Evolutionary conservation across 2,329 filamentous ascomycete species (phyloP), one percentile per base, ranked within the genome.

Genomic region (Pseudogymnoascus destructans): DNA sequence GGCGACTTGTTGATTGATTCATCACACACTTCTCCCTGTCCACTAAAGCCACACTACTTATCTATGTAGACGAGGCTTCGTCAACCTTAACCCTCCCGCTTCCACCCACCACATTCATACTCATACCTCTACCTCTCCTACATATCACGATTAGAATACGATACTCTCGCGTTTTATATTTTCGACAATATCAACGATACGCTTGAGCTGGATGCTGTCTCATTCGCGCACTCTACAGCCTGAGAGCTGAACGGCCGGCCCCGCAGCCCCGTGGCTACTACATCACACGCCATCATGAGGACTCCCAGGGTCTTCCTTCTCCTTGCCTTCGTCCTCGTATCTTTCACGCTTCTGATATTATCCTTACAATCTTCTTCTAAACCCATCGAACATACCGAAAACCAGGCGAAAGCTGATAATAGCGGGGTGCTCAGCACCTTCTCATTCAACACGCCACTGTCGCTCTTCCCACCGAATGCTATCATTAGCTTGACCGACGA

Each of bases 401-500:
- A 30, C 13, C 60, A 63, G 7, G 61, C 59, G 8, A 62, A 64
- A 21, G 60, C 63, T 6, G 58, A 59, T 8, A 64, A 61, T 23
- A 73, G 76, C 32, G 72, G 78, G 58, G 70, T 84, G 54, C 73
- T 74, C 59, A 75, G 79, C 36, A 74, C 88, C 63, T 82, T 88
- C 71, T 85, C 85, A 63, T 87, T 88, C 71, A 83, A 82, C 60
- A 77, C 84, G 4, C 85, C 91, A 0, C 88, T 91, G 63, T 90
- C 89, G 17, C 82, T 98, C 19, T 98, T 98, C 70, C 91, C 92
- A 3, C 91, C 91, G 3, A 95, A 93, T 63, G 93, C 93, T 54
- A 87, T 95, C 66, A 96, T 98, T 70, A 95, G 89, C 71, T 79
- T 98, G 61, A 95, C 91, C 67, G 90, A 97, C 72, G 93, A 98